These are phyloP conservation scores for Litchi chinensis DNA, from an alignment of 345 rosid genomes.

Conservation along the genomic window DNA sequence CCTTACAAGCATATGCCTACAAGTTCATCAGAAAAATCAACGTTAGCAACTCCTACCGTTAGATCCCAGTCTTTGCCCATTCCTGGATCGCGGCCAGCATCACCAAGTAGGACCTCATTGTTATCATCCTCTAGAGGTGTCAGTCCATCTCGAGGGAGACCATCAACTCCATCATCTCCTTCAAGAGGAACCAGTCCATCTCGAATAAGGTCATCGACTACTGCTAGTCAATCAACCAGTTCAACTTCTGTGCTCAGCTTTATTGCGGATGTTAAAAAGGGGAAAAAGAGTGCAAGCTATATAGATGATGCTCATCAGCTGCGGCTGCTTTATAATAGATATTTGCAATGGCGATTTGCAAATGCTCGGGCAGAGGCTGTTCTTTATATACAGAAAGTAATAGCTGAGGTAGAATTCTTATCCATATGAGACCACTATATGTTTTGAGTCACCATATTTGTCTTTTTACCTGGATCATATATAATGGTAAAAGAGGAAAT, in stretches of 20 bases:
- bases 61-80: constrained; percentile 57
- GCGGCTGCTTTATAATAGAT: constrained; percentile 77
- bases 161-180: constrained; percentile 62
- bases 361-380: constrained; percentile 76
- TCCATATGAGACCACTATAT: background rate
- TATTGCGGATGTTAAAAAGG: constrained; percentile 78
- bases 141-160: constrained; percentile 63
- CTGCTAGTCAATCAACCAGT: constrained; percentile 53
- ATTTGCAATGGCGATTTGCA: constrained; percentile 90
- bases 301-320: constrained; percentile 94
- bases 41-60: constrained; percentile 41
- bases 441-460: background rate
- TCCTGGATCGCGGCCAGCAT: constrained; percentile 61
- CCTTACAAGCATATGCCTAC: constrained; percentile 48
- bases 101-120: constrained; percentile 62
- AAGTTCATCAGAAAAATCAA: constrained; percentile 53
- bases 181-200: constrained; percentile 83
- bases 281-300: constrained; percentile 60
- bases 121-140: constrained; percentile 57
- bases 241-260: constrained; percentile 87
- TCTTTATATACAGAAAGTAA: constrained; percentile 62
- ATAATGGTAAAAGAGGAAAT: background rate
- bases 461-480: background rate
- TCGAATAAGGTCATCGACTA: constrained; percentile 61
- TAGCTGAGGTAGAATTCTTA: constrained; percentile 67